Evolutionary conservation across 1,139 yeast species (phyloP).

Genomic region (Blastobotrys aristatus): DNA sequence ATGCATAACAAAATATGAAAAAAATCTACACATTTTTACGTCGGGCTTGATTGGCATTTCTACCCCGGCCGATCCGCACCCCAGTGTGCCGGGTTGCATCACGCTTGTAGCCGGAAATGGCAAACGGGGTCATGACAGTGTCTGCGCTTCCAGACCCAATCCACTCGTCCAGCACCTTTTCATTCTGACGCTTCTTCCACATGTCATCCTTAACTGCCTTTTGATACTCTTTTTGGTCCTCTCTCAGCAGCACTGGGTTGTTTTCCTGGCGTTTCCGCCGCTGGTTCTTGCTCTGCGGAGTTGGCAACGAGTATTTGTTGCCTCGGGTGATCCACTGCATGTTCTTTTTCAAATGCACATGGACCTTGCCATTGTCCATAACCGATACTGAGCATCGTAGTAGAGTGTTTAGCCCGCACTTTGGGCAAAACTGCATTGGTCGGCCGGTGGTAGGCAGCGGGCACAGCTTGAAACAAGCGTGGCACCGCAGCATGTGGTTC

Average conservation of each 20-base stretch:
- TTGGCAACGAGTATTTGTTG: conserved; percentile 65
- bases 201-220: conserved; percentile 82
- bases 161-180: conserved; percentile 80
- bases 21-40: conserved; percentile 22
- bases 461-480: conserved; percentile 83
- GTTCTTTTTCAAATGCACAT: conserved; percentile 86
- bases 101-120: conserved; percentile 49
- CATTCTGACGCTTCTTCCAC: conserved; percentile 84
- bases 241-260: conserved; percentile 53
- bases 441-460: conserved; percentile 73
- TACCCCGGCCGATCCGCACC: conserved; percentile 77
- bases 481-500: conserved; percentile 93
- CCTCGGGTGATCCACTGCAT: conserved; percentile 96
- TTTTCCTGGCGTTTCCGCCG: conserved; percentile 31
- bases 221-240: conserved; percentile 91
- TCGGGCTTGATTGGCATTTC: conserved; percentile 65
- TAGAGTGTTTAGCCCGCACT: conserved; percentile 90
- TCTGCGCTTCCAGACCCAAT: conserved; percentile 95
- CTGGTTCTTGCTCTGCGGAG: conserved; percentile 38
- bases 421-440: conserved; percentile 88
- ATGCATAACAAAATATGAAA: not conserved
- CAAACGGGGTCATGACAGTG: conserved; percentile 85
- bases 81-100: conserved; percentile 51
- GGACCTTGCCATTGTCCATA: conserved; percentile 71
- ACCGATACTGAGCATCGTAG: conserved; percentile 88